phyloP scores from a whole-genome alignment of 169 alveolate species.

The Eimeria sp. region DNA sequence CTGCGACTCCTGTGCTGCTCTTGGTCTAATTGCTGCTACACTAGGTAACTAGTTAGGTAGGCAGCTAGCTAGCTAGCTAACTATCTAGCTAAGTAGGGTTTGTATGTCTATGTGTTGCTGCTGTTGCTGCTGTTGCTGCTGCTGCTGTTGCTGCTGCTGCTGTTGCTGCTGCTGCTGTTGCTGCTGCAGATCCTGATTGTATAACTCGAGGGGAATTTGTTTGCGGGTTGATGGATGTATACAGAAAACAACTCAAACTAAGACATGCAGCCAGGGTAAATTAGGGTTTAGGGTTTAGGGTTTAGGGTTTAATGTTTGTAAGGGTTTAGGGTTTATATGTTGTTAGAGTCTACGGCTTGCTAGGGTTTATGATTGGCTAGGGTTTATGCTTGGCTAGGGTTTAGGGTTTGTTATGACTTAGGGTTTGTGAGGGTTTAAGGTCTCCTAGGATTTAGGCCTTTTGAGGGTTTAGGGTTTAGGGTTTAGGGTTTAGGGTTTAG shows the following conservation, averaged over 20 bases:
- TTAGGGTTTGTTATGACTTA: no score
- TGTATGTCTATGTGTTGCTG: no score
- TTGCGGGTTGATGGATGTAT: conserved; percentile 17
- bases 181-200: neutral
- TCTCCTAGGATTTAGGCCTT: neutral
- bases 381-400: no score
- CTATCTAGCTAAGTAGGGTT: no score
- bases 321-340: neutral
- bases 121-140: no score
- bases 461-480: no score
- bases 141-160: neutral
- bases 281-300: neutral
- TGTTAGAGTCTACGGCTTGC: neutral
- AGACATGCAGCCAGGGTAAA: conserved; percentile 39
- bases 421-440: no score
- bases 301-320: neutral
- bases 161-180: neutral
- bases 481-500: neutral
- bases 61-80: no score
- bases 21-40: neutral
- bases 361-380: no score
- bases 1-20: neutral
- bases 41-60: no score
- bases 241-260: conserved; percentile 34
- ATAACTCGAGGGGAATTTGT: conserved; percentile 38